Conservation (phyloP, 2,329 filamentous ascomycete species). For the Neofusicoccum cordaticola region DNA sequence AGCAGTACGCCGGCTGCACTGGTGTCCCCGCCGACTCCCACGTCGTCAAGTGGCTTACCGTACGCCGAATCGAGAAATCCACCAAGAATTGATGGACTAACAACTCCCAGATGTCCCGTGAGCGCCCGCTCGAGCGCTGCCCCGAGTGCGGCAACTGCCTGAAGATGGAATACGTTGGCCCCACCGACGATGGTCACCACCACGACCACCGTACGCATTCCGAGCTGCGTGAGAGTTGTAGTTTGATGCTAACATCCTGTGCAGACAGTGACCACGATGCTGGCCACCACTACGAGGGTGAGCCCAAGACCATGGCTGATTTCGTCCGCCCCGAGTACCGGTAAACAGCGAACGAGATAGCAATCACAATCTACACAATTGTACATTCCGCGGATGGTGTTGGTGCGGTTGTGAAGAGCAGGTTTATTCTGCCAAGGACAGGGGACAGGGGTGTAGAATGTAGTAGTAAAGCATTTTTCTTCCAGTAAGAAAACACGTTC, state of each 20-base stretch:
- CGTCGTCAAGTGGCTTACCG: constrained; percentile 83
- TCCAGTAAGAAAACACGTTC: background rate
- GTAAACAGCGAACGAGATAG: constrained; percentile 47
- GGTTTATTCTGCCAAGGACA: constrained; percentile 6
- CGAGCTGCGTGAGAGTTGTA: no score
- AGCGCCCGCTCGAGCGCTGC: constrained; percentile 92
- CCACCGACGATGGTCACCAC: constrained; percentile 67
- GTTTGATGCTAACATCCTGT: background rate
- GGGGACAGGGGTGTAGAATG: constrained; percentile 10
- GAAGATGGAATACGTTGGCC: constrained; percentile 96
- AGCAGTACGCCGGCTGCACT: constrained; percentile 97
- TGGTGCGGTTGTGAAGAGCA: constrained; percentile 1
- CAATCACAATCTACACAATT: background rate
- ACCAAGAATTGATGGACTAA: constrained; percentile 4
- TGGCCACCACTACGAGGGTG: constrained; percentile 59
- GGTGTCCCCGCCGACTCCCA: constrained; percentile 91
- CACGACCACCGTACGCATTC: constrained; percentile 35
- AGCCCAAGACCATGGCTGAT: constrained; percentile 96
- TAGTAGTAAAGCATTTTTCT: constrained; percentile 8
- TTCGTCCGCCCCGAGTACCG: constrained; percentile 93
- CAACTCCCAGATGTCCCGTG: constrained; percentile 67
- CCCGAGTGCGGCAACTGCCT: constrained; percentile 93
- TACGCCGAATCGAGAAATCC: constrained; percentile 46
- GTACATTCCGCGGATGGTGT: constrained; percentile 13
- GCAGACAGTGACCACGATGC: constrained; percentile 40